Conservation (phyloP, 306 rosid species). For the Betula pendula region DNA sequence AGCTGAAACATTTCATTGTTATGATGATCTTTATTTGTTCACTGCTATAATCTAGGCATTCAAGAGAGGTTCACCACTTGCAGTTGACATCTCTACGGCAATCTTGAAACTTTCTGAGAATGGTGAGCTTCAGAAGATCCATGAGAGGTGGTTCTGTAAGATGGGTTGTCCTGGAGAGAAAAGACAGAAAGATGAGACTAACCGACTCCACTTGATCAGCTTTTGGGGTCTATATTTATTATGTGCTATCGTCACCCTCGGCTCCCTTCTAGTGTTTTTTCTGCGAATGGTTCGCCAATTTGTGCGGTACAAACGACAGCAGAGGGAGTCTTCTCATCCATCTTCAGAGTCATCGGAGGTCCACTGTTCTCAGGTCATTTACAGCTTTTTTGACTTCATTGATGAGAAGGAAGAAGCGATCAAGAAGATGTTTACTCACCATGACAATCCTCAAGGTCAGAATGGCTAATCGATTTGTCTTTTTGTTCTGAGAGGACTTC, state of each 20-base stretch:
- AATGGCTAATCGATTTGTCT: constrained; percentile 25
- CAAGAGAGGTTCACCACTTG: constrained; percentile 81
- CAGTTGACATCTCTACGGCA: constrained; percentile 87
- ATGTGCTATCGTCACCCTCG: constrained; percentile 45
- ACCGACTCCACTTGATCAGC: constrained; percentile 67
- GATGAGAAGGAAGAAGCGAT: constrained; percentile 91
- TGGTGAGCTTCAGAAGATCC: constrained; percentile 78
- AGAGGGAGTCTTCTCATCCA: constrained; percentile 37
- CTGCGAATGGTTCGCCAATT: constrained; percentile 59
- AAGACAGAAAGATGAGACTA: constrained; percentile 43
- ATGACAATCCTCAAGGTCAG: constrained; percentile 46
- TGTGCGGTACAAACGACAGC: constrained; percentile 48
- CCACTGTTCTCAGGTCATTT: constrained; percentile 53
- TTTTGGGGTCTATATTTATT: constrained; percentile 89
- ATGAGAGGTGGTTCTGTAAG: constrained; percentile 72
- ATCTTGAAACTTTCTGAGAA: constrained; percentile 77
- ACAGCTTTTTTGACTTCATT: constrained; percentile 64
- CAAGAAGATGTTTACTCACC: constrained; percentile 61
- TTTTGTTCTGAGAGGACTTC: background rate
- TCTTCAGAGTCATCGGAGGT: constrained; percentile 33
- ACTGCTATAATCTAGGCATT: constrained; percentile 60
- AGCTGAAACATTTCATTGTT: background rate
- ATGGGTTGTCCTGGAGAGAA: constrained; percentile 72
- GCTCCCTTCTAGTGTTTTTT: constrained; percentile 54
- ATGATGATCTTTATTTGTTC: constrained; percentile 9